Base-by-base conservation (phyloP, 2,329 filamentous ascomycete genomes). In the Cercospora nicotianae region DNA sequence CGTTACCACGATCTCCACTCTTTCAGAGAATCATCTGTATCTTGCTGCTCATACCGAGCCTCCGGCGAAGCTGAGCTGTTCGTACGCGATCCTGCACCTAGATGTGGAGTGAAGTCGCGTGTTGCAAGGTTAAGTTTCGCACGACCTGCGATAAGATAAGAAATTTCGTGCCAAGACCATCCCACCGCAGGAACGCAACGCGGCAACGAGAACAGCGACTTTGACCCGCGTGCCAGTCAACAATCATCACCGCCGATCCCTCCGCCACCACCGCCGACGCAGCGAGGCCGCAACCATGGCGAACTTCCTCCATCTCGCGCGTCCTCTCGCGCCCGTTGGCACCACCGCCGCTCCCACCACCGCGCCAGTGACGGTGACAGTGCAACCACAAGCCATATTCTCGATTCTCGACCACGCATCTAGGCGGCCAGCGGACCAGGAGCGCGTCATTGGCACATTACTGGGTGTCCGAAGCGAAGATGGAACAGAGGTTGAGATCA, bases 361-460 rank as follows among this genome's bases (percentile, higher is more conserved):
- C 80, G 91, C 93, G 82, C 95, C 95, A 82, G 88, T 99, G 81
- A 91, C 90, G 81, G 93, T 99, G 79, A 91, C 92, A 79, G 91
- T 99, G 81, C 95, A 97, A 82, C 94, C 95, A 77, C 94, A 97
- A 87, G 88, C 88, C 70, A 83, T 90, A 67, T 89, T 90, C 83
- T 87, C 86, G 69, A 82, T 90, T 75, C 85, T 90, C 80, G 95
- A 99, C 83, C 95, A 99, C 85, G 94, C 94, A 74, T 88, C 94
- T 74, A 92, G 95, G 82, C 90, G 94, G 78, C 93, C 96, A 77
- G 90, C 90, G 73, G 93, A 97, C 81, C 93, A 95, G 78, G 93
- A 95, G 77, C 92, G 95, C 78, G 95, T 99, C 72, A 99, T 99
- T 78, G 95, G 95, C 77, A 97, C 95, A 69, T 89, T 99, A 66